Evolutionary conservation across 2,329 filamentous ascomycete genomes (phyloP).

Genomic region (Fonsecaea nubica): DNA sequence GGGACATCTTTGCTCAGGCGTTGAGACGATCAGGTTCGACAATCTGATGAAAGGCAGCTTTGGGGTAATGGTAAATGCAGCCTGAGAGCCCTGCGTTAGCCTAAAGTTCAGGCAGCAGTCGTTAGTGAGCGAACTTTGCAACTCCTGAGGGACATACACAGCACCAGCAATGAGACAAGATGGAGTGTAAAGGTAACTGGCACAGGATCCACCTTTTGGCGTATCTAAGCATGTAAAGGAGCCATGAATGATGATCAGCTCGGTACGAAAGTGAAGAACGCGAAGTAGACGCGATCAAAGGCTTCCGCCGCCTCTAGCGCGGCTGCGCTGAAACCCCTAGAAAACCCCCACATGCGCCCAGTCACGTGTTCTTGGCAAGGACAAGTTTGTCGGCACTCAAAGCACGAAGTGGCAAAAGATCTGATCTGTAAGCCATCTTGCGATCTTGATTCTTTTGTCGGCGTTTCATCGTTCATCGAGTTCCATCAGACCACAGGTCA

Average conservation of each 20-base stretch:
- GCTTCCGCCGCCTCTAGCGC: neutral
- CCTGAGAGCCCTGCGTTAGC: neutral
- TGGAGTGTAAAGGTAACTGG: neutral
- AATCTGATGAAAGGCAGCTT: neutral
- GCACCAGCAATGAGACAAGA: neutral
- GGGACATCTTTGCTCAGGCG: conserved; percentile 52
- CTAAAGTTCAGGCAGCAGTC: neutral
- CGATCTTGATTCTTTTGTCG: conserved; percentile 17
- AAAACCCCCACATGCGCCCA: neutral
- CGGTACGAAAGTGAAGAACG: conserved; percentile 2
- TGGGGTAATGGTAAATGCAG: neutral
- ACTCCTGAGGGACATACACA: neutral
- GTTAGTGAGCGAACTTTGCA: neutral
- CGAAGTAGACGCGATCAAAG: neutral
- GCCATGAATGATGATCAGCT: neutral
- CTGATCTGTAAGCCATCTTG: conserved; percentile 15
- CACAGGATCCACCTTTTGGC: neutral
- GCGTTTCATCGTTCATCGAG: conserved; percentile 15
- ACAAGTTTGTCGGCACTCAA: neutral
- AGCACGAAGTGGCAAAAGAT: neutral
- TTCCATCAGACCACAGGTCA: conserved; percentile 18
- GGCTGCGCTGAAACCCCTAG: neutral
- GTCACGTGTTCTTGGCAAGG: conserved; percentile 1
- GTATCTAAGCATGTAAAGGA: neutral
- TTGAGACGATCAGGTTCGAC: neutral